Base-by-base conservation (phyloP, 345 rosid species). In the Murraya koenigii region DNA sequence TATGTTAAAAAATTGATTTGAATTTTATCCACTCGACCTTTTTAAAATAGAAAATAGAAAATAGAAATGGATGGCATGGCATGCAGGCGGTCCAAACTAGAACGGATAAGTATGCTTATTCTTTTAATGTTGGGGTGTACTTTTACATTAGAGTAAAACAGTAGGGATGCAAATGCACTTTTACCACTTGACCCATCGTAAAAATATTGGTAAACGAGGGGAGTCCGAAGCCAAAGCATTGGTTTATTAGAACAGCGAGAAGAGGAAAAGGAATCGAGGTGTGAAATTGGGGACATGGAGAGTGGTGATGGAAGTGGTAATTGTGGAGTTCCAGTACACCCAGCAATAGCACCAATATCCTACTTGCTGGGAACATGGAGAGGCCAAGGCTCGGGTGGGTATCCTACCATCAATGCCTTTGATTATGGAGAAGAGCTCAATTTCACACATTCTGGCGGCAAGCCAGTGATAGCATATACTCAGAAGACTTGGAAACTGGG, bases 321-420 rank as follows among this genome's bases (percentile, higher is more conserved):
- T 33, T 33, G 35, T 44, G 49, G 49, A 13, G 17, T 44, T 44
- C 17, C 79, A 26, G 1, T 89, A 35, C 97, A 91, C 54, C 91
- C 93, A 19, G 86, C 85, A n/a, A 80, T 89, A 7, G 88, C 81
- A 41, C 90, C 93, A 23, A n/a, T 93, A 0, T 80, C 92, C 0
- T 90, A 82, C 77, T 88, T 93, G 38, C 52, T 93, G 60, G 95
- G 97, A 4, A 91, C 83, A 36, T 93, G 97, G 97, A 87, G 84
- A 81, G 95, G 95, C n/a, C 66, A 88, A 80, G 97, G 95, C 15
- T 83, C 89, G 77, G 97, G 97, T 22, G 81, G 78, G 3, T 91
- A 75, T 72, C 95, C 94, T 26, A 91, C 93, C 77, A 86, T 90
- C 83, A 61, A 77, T 77, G 79, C 92, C 68, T 93, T 93, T 82